Conservation (phyloP, 1,284 basidiomycete species). For the Ganoderma meredithae region DNA sequence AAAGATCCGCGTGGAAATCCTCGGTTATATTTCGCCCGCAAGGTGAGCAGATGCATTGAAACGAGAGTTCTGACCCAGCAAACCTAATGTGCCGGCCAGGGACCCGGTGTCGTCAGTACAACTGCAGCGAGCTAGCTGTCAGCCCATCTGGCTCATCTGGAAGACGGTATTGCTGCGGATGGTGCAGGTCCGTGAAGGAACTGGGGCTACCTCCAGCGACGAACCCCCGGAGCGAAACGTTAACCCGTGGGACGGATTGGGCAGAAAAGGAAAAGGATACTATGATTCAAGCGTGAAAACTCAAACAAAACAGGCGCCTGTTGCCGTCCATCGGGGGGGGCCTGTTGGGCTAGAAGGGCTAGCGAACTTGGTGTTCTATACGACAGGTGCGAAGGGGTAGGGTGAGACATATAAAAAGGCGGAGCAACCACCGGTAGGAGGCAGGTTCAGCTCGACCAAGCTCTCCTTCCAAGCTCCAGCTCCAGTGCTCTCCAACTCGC, state of each 20-base stretch:
- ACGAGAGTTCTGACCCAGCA: background rate
- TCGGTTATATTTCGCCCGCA: constrained; percentile 25
- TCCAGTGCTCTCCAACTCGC: constrained; percentile 14
- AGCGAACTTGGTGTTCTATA: constrained; percentile 18
- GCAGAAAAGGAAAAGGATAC: constrained; percentile 18
- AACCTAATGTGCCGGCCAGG: constrained; percentile 1
- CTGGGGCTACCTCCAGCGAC: background rate
- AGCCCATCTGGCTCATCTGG: background rate
- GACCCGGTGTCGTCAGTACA: background rate
- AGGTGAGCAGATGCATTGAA: constrained; percentile 24
- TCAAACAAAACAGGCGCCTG: background rate
- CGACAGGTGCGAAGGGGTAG: constrained; percentile 18
- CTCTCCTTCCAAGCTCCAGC: constrained; percentile 20
- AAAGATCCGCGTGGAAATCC: constrained; percentile 25
- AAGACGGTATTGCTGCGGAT: background rate
- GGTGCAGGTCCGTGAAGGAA: background rate
- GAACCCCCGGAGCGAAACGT: background rate
- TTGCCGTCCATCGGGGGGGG: background rate
- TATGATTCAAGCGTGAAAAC: constrained; percentile 26
- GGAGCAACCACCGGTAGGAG: constrained; percentile 12
- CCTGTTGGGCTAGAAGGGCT: constrained; percentile 1
- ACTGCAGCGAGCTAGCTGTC: background rate
- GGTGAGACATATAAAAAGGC: constrained; percentile 22
- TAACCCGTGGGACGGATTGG: constrained; percentile 21
- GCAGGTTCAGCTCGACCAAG: constrained; percentile 25